Evolutionary conservation across 495 filamentous ascomycete species (phyloP), one percentile per base, ranked within the genome.

Genomic region (Evansstolkia leycettana): DNA sequence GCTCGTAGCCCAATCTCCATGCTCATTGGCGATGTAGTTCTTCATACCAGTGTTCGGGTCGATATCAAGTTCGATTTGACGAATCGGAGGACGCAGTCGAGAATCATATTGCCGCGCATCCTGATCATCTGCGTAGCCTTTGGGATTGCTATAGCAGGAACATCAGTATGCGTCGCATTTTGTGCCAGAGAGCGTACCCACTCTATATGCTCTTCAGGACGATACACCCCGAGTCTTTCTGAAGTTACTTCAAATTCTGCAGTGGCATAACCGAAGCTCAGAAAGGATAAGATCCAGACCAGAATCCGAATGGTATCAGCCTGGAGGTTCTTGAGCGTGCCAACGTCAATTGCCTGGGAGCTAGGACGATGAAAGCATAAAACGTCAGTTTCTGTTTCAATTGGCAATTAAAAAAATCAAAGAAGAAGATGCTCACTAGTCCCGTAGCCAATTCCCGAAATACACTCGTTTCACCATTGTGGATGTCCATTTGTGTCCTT

Each of bases 11-110:
- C 84, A 89, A 33, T 66, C 65, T 2, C 88, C 84, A 6, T 48
- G 53, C 53, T 95, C 90, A 45, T 95, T 96, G 27, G 88, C 81
- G 41, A 98, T 95, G 57, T 98, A 98, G 53, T 96, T 95, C 61
- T 98, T 98, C 89, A 98, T 94, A 9, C 85, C 87, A 3, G 87
- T 94, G 3, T 78, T 55, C 3, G 64, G 69, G 50, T 96, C 90
- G 33, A 96, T 71, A 18, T 84, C 80, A 14, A 93, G 75, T 48
- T 98, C 90, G 15, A 72, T 50, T 1, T 73, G 73, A 28, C 69
- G 60, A 11, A 96, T 73, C 0, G 83, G 88, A 1, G 73, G 75
- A 24, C 90, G 76, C 8, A 96, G 72, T 8, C 90, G 78, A n/a
- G 68, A 59, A 50, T 98, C 90, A 50, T 71, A 93, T 45, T 81